A percentile compares a stretch with the other conserved stretches of the same genome.
Conservation (phyloP, 2,329 filamentous ascomycete species). For the Chaetomium strumarium region DNA sequence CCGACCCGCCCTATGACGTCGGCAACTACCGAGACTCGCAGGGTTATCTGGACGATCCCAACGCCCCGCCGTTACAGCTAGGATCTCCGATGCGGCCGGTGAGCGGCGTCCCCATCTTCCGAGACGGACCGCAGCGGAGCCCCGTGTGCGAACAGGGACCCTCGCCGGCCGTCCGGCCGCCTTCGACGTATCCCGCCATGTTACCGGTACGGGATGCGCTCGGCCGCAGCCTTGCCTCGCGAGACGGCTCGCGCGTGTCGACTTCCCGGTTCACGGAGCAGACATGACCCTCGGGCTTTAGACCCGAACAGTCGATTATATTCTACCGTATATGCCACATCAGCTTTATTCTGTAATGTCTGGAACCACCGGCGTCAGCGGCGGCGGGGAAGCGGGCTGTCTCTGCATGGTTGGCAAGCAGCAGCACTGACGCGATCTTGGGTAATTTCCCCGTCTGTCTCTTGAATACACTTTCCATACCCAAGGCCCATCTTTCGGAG, state of each 20-base stretch:
- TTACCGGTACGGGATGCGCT: conserved; percentile 24
- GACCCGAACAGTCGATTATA: not conserved
- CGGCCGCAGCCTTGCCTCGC: conserved; percentile 20
- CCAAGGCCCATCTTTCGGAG: not conserved
- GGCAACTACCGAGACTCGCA: conserved; percentile 51
- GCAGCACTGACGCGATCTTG: not conserved
- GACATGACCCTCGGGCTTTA: conserved; percentile 13
- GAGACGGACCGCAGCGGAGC: conserved; percentile 60
- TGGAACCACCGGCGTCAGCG: conserved; percentile 22
- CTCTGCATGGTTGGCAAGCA: not conserved
- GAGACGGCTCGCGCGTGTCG: conserved; percentile 22
- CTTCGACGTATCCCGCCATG: conserved; percentile 27
- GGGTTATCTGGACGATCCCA: conserved; percentile 33
- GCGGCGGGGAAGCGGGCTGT: not conserved
- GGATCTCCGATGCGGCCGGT: conserved; percentile 55
- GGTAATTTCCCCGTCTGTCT: not conserved
- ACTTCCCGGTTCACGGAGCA: conserved; percentile 25
- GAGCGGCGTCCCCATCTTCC: conserved; percentile 55
- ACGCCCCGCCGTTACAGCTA: conserved; percentile 39
- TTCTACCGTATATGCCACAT: conserved; percentile 13
- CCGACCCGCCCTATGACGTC: conserved; percentile 38
- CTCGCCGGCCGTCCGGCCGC: conserved; percentile 35
- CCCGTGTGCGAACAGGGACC: conserved; percentile 52
- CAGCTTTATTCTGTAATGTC: conserved; percentile 24
- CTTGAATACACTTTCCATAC: not conserved